Evolutionary conservation across 2,329 filamentous ascomycete species (phyloP), one percentile per base, ranked within the genome.

Genomic region (Incumbomyces delicatus): DNA sequence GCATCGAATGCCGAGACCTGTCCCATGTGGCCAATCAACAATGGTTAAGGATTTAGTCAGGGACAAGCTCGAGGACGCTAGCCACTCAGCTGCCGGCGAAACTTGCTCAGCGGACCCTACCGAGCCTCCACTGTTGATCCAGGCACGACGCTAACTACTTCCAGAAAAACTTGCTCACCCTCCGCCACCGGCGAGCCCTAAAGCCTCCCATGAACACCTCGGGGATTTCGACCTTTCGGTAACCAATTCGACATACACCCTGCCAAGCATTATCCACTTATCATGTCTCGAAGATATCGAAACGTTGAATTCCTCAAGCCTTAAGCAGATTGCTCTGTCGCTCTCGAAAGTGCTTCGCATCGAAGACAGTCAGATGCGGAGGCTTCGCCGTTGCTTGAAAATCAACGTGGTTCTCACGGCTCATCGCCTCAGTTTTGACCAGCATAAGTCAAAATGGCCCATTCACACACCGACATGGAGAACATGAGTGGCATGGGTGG

Each of bases 401-500:
- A 8, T 27, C 4, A 8, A 8, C 8, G 22, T 27, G 22, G 22
- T 8, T 8, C 5, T 27, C 8, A 27, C 22, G 22, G 22, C 8
- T 5, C 5, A 27, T 5, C 8, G 8, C 22, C 8, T 27, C 22
- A 8, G 22, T 27, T 27, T 27, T 8, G 8, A 27, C 22, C 22
- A 27, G 8, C 8, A 27, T 8, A 8, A 27, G 4, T n/a, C 31
- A 35, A 27, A 11, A 37, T 36, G 31, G 5, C 31, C 4, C 31
- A 35, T 22, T 44, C 33, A 30, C 42, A 18, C 17, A 17, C 10
- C 41, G 13, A 16, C 34, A 53, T 37, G 20, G 50, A 50, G 46
- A 48, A 48, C 30, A 55, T 55, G 53, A 46, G 44, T 22, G 47
- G 51, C n/a, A 55, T 55, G 53, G 47, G 44, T 12, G 53, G 53